Evolutionary conservation across 805 yeast genomes (phyloP).

Genomic region (Schizosaccharomyces pombe): DNA sequence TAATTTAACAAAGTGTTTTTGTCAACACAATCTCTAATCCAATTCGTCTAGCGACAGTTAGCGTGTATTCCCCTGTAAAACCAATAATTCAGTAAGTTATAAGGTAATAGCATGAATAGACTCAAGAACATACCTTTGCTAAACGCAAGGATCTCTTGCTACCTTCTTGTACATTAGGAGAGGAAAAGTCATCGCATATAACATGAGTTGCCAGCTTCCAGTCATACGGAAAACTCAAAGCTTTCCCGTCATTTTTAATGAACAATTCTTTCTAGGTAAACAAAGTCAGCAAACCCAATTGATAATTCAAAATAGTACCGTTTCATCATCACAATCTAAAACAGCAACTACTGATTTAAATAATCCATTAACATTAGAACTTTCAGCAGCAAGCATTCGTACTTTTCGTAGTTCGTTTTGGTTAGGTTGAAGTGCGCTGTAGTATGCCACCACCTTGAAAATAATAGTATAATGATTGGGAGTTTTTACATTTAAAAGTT

Average conservation of each 20-base stretch:
- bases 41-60: not conserved
- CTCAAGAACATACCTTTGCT: not conserved
- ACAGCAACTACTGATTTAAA: not conserved
- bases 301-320: not conserved
- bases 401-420: no score
- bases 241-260: not conserved
- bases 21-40: not conserved
- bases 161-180: not conserved
- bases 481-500: no score
- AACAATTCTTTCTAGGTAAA: not conserved
- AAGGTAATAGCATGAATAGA: no score
- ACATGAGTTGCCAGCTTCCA: conserved; percentile 1
- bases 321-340: not conserved
- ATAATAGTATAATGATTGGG: no score
- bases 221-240: not conserved
- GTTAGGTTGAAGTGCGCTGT: not conserved
- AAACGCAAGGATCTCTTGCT: not conserved
- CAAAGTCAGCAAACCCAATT: not conserved
- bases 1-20: not conserved
- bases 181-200: not conserved
- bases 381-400: not conserved
- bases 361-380: not conserved
- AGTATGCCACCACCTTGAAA: not conserved
- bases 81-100: no score
- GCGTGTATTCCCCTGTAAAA: no score